phyloP scores from a whole-genome alignment of 2,329 filamentous ascomycete species.

The Penicillium sp. region DNA sequence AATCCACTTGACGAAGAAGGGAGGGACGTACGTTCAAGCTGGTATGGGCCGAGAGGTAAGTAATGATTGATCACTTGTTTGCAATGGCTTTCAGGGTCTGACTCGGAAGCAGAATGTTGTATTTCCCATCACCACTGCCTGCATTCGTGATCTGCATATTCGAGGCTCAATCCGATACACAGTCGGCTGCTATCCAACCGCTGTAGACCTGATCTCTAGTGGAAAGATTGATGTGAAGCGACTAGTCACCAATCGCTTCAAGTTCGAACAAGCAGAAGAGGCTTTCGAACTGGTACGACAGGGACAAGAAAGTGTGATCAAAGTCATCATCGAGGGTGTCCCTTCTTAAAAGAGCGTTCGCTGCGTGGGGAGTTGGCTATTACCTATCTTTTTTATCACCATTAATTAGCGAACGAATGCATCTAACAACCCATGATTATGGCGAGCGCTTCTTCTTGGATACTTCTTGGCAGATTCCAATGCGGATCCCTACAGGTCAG shows the following conservation, averaged over 20 bases:
- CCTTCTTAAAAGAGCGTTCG: slow-evolving; percentile 21
- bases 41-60: slow-evolving; percentile 55
- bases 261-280: slow-evolving; percentile 53
- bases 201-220: slow-evolving; percentile 55
- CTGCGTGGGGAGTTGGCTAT: too few species aligned
- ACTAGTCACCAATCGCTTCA: slow-evolving; percentile 46
- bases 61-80: neutral
- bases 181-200: slow-evolving; percentile 54
- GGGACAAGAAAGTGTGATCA: slow-evolving; percentile 44
- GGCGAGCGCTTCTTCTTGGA: too few species aligned
- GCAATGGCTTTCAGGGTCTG: neutral
- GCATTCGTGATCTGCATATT: slow-evolving; percentile 53
- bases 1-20: slow-evolving; percentile 49
- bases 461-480: too few species aligned
- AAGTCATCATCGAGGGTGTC: slow-evolving; percentile 51
- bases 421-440: too few species aligned
- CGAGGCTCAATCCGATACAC: slow-evolving; percentile 59
- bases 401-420: too few species aligned
- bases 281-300: slow-evolving; percentile 53
- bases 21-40: slow-evolving; percentile 57
- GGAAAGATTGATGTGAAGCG: slow-evolving; percentile 48
- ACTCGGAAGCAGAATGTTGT: slow-evolving; percentile 44
- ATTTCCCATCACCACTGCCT: slow-evolving; percentile 57
- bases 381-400: neutral
- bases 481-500: too few species aligned